These are phyloP conservation scores for Lachancea sp. DNA, from an alignment of 805 yeast genomes.

Conservation along the genomic window DNA sequence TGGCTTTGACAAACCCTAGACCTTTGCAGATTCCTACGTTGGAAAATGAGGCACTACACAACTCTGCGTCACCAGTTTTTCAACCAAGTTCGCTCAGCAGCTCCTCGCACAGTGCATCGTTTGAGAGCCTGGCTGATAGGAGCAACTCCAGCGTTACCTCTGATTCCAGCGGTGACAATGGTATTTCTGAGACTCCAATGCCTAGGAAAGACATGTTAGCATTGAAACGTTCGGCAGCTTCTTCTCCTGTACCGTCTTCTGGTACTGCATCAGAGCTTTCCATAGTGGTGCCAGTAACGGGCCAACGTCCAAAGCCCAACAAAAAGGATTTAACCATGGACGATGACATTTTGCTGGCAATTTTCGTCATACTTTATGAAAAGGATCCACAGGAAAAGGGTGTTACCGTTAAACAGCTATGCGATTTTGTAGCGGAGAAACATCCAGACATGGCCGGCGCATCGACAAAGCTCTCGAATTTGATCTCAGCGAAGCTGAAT, in stretches of 20 bases:
- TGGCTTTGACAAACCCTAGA: conserved; percentile 66
- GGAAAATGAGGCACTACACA: conserved; percentile 32
- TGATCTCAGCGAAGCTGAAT: conserved; percentile 75
- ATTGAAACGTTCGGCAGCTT: conserved; percentile 1
- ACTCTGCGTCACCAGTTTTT: conserved; percentile 31
- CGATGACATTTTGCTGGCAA: conserved; percentile 70
- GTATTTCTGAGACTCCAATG: conserved; percentile 2
- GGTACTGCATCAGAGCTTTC: conserved; percentile 38
- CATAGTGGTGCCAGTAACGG: conserved; percentile 74
- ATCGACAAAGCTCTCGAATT: conserved; percentile 72
- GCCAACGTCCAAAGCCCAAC: conserved; percentile 66
- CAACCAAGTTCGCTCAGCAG: conserved; percentile 26
- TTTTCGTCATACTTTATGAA: conserved; percentile 64
- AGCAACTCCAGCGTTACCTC: conserved; percentile 3
- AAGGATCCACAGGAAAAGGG: conserved; percentile 65
- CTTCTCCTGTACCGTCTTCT: conserved; percentile 13
- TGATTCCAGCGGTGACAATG: conserved; percentile 1
- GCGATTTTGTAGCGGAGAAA: conserved; percentile 64
- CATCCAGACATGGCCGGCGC: conserved; percentile 82
- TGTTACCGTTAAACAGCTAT: conserved; percentile 85
- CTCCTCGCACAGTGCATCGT: conserved; percentile 2
- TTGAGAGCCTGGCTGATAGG: conserved; percentile 2
- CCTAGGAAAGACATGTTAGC: conserved; percentile 2
- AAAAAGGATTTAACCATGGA: conserved; percentile 52
- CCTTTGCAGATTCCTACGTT: conserved; percentile 47